Evolutionary conservation across 225 moss, liverwort and hornwort species (phyloP), one percentile per base, ranked within the genome.

Genomic region (Pseudisothecium myosuroides): DNA sequence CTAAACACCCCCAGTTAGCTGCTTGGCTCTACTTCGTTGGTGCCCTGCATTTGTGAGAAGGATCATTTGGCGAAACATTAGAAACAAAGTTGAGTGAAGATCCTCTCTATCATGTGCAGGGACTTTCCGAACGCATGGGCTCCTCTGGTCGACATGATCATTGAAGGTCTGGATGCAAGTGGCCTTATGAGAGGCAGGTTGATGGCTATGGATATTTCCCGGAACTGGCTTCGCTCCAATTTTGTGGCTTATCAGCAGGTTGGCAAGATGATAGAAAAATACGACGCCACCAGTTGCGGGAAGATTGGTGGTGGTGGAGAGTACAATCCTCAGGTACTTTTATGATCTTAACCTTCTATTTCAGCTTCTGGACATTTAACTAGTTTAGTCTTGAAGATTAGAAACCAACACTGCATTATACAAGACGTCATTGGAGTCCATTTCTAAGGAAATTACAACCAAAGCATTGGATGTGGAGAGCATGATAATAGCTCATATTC

Each of bases 51-150:
- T 58, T 28, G 58, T 69, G 28, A 24, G 65, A 83, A 60, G 49
- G 27, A 49, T 59, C 45, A 45, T 56, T 60, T 71, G 47, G 24
- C 27, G 32, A 56, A n/a, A n/a, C 31, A 39, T 65, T 59, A 36
- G 81, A 65, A 66, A 32, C 47, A 26, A 47, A 79, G 59, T 50
- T 88, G 65, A 88, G 27, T 31, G 65, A 83, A 80, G 80, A 60
- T 67, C 19, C 59, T 85, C 43, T 54, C 11, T 19, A 24, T 87
- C 29, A 14, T 83, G 83, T 88, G 71, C 90, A 94, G 94, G 94
- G 94, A 94, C 86, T 94, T 90, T 88, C 94, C 94, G 58, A 94
- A 94, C 65, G 94, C 94, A 13, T 94, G 94, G 94, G 91, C 94
- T 47, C 94, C 94, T 4, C 12, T 94, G 89, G 93, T 93, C 18